Base-by-base conservation (phyloP, 257 asterid genomes). In the Forsythia viridissima region DNA sequence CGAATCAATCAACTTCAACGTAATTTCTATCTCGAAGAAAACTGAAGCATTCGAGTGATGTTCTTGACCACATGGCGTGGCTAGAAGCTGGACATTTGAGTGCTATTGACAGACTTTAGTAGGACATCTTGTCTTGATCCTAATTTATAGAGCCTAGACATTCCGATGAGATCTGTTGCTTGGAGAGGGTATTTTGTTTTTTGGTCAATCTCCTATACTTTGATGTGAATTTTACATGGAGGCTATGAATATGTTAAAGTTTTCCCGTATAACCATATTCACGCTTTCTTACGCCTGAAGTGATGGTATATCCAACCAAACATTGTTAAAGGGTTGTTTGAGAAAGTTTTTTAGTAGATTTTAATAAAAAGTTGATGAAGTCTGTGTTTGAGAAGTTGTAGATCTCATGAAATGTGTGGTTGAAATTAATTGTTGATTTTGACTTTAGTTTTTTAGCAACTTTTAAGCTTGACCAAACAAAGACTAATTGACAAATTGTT, bases 11-110 rank as follows among this genome's bases (percentile, higher is more conserved):
- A 87, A 88, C 86, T 94, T 93, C 90, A 94, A 88, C 42, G 94
- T 93, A 30, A 93, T 94, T 57, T 91, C 96, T 21, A 69, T 94
- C 67, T 90, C 98, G 0, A 89, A 91, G 85, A 92, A 83, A 83
- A 75, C 38, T 21, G 82, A 80, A 82, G 79, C 79, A 44, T 51
- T 37, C 10, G 77, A 75, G 38, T 70, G 70, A 67, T 71, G 63
- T 63, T 70, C 3, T 3, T 41, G 18, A 30, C 24, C 55, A 3
- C 63, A 80, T 39, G 51, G 34, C 0, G 36, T 42, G 73, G 4
- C 5, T 69, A 65, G 63, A 67, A 44, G 51, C 51, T 76, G 72
- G 79, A 36, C 3, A 43, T 75, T 44, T n/a, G 15, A 13, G 13
- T 21, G 34, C 68, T 20, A 7, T n/a, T 59, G 10, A 6, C 15